phyloP scores from a whole-genome alignment of 768 basidiomycete species.

The Mycena vitilis region DNA sequence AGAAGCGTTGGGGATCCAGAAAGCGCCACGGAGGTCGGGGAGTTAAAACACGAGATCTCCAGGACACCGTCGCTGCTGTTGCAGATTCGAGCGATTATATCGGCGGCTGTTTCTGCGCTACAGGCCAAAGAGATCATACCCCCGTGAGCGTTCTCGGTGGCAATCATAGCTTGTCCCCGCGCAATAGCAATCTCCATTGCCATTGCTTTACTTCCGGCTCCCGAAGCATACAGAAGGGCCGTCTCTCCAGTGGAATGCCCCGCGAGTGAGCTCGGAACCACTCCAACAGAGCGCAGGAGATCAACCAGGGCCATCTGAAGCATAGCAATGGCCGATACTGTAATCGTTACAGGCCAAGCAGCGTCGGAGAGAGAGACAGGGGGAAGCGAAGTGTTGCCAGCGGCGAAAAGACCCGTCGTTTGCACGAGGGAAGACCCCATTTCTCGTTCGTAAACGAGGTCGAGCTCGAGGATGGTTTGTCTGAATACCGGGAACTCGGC shows the following conservation, averaged over 20 bases:
- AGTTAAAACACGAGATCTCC: no score
- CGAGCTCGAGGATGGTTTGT: constrained; percentile 41
- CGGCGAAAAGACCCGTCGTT: constrained; percentile 42
- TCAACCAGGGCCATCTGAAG: constrained; percentile 49
- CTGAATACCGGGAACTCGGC: constrained; percentile 42
- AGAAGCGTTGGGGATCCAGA: no score
- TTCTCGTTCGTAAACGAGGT: constrained; percentile 38
- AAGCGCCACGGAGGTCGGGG: no score
- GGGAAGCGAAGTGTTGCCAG: neutral
- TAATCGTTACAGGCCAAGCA: constrained; percentile 34
- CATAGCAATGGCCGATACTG: constrained; percentile 44
- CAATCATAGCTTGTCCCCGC: constrained; percentile 42
- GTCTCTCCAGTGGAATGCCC: constrained; percentile 53
- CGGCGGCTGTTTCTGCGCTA: no score
- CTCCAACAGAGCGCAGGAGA: constrained; percentile 37
- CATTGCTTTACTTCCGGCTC: constrained; percentile 43
- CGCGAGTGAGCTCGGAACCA: constrained; percentile 42
- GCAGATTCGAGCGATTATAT: no score
- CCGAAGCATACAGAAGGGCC: constrained; percentile 46
- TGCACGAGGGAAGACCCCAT: constrained; percentile 42
- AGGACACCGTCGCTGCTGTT: no score
- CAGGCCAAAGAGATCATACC: no score
- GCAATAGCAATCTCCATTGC: constrained; percentile 49
- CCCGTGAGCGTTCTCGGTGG: neutral
- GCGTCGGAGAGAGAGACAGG: neutral